Percentiles rank a stretch among this genome's conserved stretches.
These are phyloP conservation scores for Cicer judaicum DNA, from an alignment of 306 rosid species.

Conservation along the genomic window DNA sequence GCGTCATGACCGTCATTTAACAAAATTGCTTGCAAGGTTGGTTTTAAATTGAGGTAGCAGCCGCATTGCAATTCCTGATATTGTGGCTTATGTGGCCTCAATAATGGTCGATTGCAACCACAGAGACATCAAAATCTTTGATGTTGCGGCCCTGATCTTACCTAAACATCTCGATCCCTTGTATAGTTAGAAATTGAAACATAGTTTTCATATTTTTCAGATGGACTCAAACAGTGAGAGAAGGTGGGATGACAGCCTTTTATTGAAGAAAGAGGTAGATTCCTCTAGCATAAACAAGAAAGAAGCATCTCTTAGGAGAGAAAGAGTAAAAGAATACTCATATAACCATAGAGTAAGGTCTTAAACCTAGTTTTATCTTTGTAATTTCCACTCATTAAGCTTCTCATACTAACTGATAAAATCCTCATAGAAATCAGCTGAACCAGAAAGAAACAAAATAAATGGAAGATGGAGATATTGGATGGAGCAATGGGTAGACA, in stretches of 20 bases:
- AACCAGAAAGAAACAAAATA: conserved; percentile 69
- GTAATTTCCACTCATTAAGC: background rate
- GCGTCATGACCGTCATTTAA: too few species aligned
- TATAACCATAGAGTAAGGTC: conserved; percentile 69
- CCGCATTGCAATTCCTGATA: background rate
- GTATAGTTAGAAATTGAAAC: conserved; percentile 16
- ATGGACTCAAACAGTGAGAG: conserved; percentile 66
- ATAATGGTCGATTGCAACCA: background rate
- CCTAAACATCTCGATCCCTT: background rate
- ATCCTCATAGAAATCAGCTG: conserved; percentile 73
- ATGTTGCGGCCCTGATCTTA: background rate
- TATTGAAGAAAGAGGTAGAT: conserved; percentile 70
- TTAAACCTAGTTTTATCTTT: conserved; percentile 9
- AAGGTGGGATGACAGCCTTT: conserved; percentile 72
- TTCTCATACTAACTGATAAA: conserved; percentile 22
- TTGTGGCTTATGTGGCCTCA: background rate
- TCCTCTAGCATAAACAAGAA: conserved; percentile 61
- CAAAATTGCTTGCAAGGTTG: too few species aligned
- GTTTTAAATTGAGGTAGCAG: too few species aligned
- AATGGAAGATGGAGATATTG: conserved; percentile 91
- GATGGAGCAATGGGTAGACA: conserved; percentile 94
- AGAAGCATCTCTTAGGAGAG: conserved; percentile 68
- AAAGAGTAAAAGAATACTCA: conserved; percentile 65
- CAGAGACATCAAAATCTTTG: background rate
- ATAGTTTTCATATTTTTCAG: conserved; percentile 53